These are phyloP conservation scores for Bothia castanella DNA, from an alignment of 1,284 basidiomycete species.

Conservation along the genomic window DNA sequence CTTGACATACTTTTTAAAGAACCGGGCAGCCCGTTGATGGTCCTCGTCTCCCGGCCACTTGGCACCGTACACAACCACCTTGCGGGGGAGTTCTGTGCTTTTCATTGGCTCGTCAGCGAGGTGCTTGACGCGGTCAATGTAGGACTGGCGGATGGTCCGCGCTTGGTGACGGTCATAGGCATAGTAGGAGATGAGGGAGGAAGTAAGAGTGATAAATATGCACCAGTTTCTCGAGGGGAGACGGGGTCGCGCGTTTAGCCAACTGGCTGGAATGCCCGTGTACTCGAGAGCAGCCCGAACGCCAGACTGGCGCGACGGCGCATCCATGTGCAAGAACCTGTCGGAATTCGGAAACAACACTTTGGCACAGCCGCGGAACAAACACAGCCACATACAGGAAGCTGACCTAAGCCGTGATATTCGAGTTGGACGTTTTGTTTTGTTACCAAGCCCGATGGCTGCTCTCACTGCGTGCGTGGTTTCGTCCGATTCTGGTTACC, in stretches of 20 bases:
- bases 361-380: slow-evolving; percentile 25
- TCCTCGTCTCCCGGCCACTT: slow-evolving; percentile 97
- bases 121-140: slow-evolving; percentile 76
- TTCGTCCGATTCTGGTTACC: neutral
- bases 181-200: slow-evolving; percentile 70
- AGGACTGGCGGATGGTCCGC: slow-evolving; percentile 71
- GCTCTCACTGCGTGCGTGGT: slow-evolving; percentile 57
- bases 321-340: slow-evolving; percentile 10
- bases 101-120: slow-evolving; percentile 67
- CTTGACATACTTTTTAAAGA: slow-evolving; percentile 97
- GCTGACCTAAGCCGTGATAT: slow-evolving; percentile 16
- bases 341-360: slow-evolving; percentile 27
- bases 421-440: slow-evolving; percentile 2
- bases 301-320: slow-evolving; percentile 38
- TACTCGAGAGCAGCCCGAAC: slow-evolving; percentile 52
- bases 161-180: slow-evolving; percentile 83
- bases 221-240: slow-evolving; percentile 92
- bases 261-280: slow-evolving; percentile 66
- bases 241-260: slow-evolving; percentile 71
- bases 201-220: slow-evolving; percentile 81
- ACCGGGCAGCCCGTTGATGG: slow-evolving; percentile 75
- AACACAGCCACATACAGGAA: slow-evolving; percentile 24
- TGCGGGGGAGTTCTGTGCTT: slow-evolving; percentile 70
- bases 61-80: slow-evolving; percentile 82
- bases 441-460: slow-evolving; percentile 42